These are phyloP conservation scores for Beauveria scarabaeidicola DNA, from an alignment of 2,329 filamentous ascomycete species.

Conservation along the genomic window DNA sequence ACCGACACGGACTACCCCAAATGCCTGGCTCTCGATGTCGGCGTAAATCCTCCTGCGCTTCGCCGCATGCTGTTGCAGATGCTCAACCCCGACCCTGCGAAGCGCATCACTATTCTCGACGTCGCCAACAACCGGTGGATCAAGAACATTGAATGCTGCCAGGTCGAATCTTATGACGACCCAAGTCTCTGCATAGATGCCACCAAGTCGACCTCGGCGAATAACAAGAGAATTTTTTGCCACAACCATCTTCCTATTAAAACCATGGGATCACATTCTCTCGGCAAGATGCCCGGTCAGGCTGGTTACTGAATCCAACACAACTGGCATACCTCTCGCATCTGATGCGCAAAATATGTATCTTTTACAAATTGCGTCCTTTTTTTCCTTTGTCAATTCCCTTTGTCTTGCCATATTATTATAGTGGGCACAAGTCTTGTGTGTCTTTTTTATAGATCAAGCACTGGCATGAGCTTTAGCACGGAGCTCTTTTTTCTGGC, in stretches of 20 bases:
- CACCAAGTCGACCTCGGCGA: slow-evolving; percentile 43
- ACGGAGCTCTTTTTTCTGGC: neutral
- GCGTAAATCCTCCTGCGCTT: slow-evolving; percentile 57
- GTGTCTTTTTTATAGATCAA: slow-evolving; percentile 4
- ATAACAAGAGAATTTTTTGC: slow-evolving; percentile 45
- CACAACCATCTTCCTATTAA: slow-evolving; percentile 49
- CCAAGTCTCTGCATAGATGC: slow-evolving; percentile 53
- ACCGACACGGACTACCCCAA: slow-evolving; percentile 57
- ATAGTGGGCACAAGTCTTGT: slow-evolving; percentile 1
- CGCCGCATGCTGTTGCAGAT: slow-evolving; percentile 68
- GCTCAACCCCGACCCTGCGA: slow-evolving; percentile 68
- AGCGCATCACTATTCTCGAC: slow-evolving; percentile 61
- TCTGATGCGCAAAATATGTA: neutral
- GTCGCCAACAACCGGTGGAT: slow-evolving; percentile 65
- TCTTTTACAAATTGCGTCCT: neutral
- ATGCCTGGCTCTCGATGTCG: slow-evolving; percentile 55
- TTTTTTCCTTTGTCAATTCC: slow-evolving; percentile 11
- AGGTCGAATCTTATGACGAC: slow-evolving; percentile 61
- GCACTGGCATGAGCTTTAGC: neutral
- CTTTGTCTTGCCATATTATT: neutral
- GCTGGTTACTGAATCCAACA: slow-evolving; percentile 38
- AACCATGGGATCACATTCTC: slow-evolving; percentile 35
- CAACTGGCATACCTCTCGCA: neutral
- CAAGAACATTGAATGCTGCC: slow-evolving; percentile 70
- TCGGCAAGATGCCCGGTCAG: slow-evolving; percentile 49